Conservation (phyloP, 2,329 filamentous ascomycete species). For the Emmonsiellopsis sp. region DNA sequence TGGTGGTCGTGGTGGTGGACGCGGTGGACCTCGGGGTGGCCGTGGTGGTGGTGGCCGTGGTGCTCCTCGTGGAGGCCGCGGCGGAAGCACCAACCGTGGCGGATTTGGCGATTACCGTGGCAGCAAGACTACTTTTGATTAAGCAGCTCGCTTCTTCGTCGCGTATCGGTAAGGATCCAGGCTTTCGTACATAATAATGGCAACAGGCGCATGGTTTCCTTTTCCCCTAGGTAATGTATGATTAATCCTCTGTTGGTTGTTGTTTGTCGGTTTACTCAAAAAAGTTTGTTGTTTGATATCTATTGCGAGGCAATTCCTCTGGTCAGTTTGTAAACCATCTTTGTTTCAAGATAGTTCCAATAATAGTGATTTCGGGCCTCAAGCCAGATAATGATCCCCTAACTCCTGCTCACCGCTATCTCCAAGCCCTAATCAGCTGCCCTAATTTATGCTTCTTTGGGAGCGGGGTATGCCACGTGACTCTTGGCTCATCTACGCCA, state of each 20-base stretch:
- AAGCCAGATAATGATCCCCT: background rate
- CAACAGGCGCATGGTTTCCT: background rate
- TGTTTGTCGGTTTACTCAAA: background rate
- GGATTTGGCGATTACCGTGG: slow-evolving; percentile 63
- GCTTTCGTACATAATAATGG: no score
- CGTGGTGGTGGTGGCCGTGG: slow-evolving; percentile 45
- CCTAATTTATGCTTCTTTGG: background rate
- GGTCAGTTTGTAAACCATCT: background rate
- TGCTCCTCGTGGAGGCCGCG: slow-evolving; percentile 33
- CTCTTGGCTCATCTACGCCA: no score
- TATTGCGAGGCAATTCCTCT: background rate
- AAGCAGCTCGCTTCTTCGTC: slow-evolving; percentile 6
- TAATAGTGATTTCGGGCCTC: background rate
- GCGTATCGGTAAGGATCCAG: background rate
- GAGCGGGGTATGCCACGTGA: slow-evolving; percentile 1
- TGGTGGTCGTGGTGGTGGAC: slow-evolving; percentile 42
- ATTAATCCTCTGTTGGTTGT: background rate
- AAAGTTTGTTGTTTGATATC: background rate
- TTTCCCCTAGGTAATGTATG: slow-evolving; percentile 2
- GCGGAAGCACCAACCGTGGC: slow-evolving; percentile 41
- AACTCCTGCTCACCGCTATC: background rate
- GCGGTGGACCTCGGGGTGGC: slow-evolving; percentile 45
- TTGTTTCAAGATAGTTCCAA: background rate
- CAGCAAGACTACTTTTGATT: slow-evolving; percentile 66
- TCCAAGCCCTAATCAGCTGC: background rate